phyloP scores from a whole-genome alignment of 1,139 yeast species.

The Candida pseudoviswanathii region DNA sequence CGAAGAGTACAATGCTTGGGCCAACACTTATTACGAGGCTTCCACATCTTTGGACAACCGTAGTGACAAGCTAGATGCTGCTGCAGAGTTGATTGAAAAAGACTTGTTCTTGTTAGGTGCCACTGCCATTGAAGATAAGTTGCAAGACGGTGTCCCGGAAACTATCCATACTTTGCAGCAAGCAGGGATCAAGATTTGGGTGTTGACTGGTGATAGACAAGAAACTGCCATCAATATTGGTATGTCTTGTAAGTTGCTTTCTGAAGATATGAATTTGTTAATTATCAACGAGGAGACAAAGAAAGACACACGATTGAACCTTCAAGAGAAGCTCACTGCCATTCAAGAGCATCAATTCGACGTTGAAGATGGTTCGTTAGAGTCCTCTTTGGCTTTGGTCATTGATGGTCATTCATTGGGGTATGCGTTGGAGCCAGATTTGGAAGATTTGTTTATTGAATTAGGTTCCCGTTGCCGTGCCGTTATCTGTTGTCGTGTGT shows the following conservation, averaged over 20 bases:
- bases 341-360: constrained; percentile 68
- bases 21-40: constrained; percentile 74
- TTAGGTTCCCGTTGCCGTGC: constrained; percentile 90
- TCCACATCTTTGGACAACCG: constrained; percentile 80
- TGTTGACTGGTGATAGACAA: constrained; percentile 95
- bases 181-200: constrained; percentile 98
- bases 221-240: constrained; percentile 99
- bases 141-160: constrained; percentile 98
- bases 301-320: constrained; percentile 70
- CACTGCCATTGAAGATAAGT: constrained; percentile 96
- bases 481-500: constrained; percentile 91
- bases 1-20: constrained; percentile 68
- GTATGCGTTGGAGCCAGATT: constrained; percentile 78
- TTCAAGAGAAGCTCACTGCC: constrained; percentile 75
- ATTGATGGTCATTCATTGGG: constrained; percentile 93
- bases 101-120: constrained; percentile 87
- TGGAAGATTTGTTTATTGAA: constrained; percentile 77
- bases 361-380: constrained; percentile 58
- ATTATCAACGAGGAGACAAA: constrained; percentile 85
- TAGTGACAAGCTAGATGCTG: constrained; percentile 69
- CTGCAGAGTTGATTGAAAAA: constrained; percentile 74
- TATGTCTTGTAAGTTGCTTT: constrained; percentile 90
- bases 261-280: constrained; percentile 94
- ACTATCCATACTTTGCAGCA: constrained; percentile 92
- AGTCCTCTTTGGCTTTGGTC: constrained; percentile 77